phyloP scores from a whole-genome alignment of 2,329 filamentous ascomycete species.

The Aspergillus awamori region DNA sequence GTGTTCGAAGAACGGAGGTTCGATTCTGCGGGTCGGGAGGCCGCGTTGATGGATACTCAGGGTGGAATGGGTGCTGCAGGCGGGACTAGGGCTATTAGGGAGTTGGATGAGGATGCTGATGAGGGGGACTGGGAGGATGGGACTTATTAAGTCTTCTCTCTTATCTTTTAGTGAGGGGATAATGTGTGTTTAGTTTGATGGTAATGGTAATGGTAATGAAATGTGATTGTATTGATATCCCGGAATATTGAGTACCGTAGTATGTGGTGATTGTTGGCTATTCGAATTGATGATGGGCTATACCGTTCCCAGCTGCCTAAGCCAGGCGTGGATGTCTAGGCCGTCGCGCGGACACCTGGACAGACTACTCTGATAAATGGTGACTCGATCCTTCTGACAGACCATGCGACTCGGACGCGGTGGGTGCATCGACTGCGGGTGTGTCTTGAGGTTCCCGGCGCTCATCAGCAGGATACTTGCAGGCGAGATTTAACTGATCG shows the following conservation, averaged over 20 bases:
- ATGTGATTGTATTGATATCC: background rate
- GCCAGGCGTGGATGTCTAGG: background rate
- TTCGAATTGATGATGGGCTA: background rate
- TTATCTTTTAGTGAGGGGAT: background rate
- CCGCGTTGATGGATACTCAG: background rate
- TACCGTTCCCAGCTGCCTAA: background rate
- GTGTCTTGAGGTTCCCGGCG: background rate
- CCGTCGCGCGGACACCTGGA: background rate
- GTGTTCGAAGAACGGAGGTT: constrained; percentile 6
- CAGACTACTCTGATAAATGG: background rate
- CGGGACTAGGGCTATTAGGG: background rate
- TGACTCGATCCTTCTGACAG: background rate
- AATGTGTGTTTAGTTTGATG: background rate
- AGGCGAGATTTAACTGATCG: background rate
- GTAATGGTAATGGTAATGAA: background rate
- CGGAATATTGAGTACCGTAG: too few relatives aligned
- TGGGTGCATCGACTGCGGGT: background rate
- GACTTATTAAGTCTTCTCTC: background rate
- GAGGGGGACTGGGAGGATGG: background rate
- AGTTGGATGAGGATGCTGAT: background rate
- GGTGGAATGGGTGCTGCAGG: background rate
- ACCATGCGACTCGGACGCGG: background rate
- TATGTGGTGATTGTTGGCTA: too few relatives aligned
- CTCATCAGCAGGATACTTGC: background rate
- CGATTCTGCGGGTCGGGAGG: background rate